phyloP scores from a whole-genome alignment of 129 eudicot species.

The Flaveria brownii region DNA sequence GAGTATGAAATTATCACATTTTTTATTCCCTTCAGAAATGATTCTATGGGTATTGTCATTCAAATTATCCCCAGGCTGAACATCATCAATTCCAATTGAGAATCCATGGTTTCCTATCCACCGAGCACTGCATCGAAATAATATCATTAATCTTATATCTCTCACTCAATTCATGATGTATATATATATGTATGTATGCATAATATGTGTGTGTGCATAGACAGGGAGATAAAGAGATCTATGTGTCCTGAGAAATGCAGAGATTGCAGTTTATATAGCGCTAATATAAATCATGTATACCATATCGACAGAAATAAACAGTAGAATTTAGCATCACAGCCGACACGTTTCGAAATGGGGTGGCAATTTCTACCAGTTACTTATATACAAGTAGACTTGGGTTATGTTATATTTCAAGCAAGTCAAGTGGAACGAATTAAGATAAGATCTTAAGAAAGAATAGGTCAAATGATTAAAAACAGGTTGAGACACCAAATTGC shows the following conservation, averaged over 20 bases:
- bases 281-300: neutral
- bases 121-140: constrained; percentile 69
- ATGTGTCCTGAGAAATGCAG: neutral
- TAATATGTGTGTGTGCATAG: neutral
- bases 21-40: constrained; percentile 47
- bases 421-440: neutral
- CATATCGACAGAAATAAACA: neutral
- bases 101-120: constrained; percentile 99
- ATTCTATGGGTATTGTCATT: constrained; percentile 42
- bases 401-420: neutral
- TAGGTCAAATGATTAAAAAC: neutral
- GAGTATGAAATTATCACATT: constrained; percentile 54
- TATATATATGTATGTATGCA: neutral
- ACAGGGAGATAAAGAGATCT: neutral
- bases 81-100: constrained; percentile 96
- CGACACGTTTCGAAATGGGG: neutral
- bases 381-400: neutral
- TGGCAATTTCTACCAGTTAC: neutral
- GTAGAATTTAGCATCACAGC: neutral
- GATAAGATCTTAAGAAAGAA: too few relatives aligned
- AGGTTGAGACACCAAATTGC: neutral
- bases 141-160: neutral
- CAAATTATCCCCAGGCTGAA: constrained; percentile 66
- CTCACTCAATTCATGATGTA: neutral
- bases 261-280: neutral